These are phyloP conservation scores for Lunasporangiospora selenospora DNA, from an alignment of 192 early-diverging fungal genomes.

Conservation along the genomic window DNA sequence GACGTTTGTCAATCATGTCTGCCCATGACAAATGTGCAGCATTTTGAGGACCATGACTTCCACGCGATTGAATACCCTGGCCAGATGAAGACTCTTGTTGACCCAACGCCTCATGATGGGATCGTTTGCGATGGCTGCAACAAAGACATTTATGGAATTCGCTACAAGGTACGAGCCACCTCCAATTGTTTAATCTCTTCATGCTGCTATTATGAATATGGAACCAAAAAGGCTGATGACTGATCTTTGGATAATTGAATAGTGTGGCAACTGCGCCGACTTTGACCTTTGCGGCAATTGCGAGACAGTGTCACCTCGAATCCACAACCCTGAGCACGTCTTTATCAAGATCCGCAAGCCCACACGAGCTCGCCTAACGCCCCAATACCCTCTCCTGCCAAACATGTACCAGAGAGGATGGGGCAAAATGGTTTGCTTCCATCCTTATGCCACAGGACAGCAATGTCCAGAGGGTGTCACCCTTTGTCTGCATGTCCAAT, in stretches of 20 bases:
- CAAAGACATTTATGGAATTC: slow-evolving; percentile 47
- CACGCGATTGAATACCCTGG: slow-evolving; percentile 35
- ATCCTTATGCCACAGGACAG: slow-evolving; percentile 14
- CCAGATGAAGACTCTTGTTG: slow-evolving; percentile 24
- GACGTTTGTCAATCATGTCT: slow-evolving; percentile 61
- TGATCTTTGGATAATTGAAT: no score
- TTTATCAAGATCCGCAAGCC: slow-evolving; percentile 58
- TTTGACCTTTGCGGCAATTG: slow-evolving; percentile 74
- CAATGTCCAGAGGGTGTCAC: slow-evolving; percentile 2
- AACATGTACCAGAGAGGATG: slow-evolving; percentile 48
- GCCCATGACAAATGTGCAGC: slow-evolving; percentile 14
- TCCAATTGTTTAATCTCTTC: no score
- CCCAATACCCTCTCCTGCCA: slow-evolving; percentile 31
- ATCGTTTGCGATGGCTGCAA: slow-evolving; percentile 58
- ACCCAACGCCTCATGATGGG: slow-evolving; percentile 37
- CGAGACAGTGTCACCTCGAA: slow-evolving; percentile 33
- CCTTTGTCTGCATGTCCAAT: no score
- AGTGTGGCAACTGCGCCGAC: slow-evolving; percentile 64
- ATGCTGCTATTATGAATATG: no score
- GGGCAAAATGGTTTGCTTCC: background rate
- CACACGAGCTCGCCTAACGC: slow-evolving; percentile 12
- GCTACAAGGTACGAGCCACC: slow-evolving; percentile 53
- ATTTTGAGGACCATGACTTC: slow-evolving; percentile 54
- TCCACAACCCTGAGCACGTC: slow-evolving; percentile 52
- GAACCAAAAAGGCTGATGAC: no score